Evolutionary conservation across 1,139 yeast species (phyloP).

Genomic region (Spathaspora sp.): DNA sequence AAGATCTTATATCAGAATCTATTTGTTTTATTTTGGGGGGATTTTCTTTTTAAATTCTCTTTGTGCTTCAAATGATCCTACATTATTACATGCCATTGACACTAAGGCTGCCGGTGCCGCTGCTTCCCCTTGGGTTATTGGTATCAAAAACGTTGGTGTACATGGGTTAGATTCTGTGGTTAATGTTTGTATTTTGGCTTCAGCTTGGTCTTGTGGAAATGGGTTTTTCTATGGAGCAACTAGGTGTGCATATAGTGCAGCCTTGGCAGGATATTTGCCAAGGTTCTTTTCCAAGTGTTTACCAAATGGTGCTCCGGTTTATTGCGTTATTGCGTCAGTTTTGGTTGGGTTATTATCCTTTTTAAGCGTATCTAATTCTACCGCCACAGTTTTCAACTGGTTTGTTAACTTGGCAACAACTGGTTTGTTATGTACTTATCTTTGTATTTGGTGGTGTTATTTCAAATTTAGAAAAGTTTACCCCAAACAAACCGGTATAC

Average conservation of each 20-base stretch:
- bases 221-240: conserved; percentile 37
- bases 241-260: conserved; percentile 34
- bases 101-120: conserved; percentile 31
- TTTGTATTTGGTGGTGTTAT: conserved; percentile 49
- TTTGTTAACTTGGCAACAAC: conserved; percentile 47
- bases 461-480: conserved; percentile 36
- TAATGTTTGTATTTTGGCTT: conserved; percentile 33
- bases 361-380: conserved; percentile 27
- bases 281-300: conserved; percentile 33
- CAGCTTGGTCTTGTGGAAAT: conserved; percentile 43
- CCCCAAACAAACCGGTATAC: conserved; percentile 29
- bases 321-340: conserved; percentile 27
- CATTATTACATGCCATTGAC: conserved; percentile 24
- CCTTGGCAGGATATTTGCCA: conserved; percentile 40
- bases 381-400: conserved; percentile 38
- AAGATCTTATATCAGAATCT: conserved; percentile 32
- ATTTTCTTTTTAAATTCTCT: conserved; percentile 36
- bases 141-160: conserved; percentile 36
- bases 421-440: conserved; percentile 53
- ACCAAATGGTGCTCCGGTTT: conserved; percentile 36
- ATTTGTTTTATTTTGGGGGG: conserved; percentile 36
- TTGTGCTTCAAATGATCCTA: conserved; percentile 34
- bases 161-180: conserved; percentile 36
- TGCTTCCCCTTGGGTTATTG: conserved; percentile 43
- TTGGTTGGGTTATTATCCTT: conserved; percentile 27